Conservation (phyloP, 495 filamentous ascomycete genomes). For the Lasiosphaeris hirsuta region DNA sequence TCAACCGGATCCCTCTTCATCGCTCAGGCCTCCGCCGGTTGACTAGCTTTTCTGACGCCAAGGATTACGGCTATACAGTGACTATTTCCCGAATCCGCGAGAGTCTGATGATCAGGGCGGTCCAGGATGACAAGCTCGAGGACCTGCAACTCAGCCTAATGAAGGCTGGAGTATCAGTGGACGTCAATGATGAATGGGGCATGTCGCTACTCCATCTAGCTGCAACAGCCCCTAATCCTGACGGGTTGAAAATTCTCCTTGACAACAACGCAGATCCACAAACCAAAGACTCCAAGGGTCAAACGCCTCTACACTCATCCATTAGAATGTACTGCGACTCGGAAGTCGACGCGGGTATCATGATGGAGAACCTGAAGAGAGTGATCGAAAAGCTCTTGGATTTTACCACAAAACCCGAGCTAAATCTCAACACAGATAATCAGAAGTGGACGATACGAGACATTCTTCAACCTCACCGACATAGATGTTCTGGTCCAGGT, state of each 20-base stretch:
- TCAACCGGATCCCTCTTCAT: no score
- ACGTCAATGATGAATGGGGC: not conserved
- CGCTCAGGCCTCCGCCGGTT: not conserved
- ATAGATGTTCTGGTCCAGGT: not conserved
- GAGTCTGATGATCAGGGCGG: not conserved
- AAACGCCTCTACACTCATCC: slow-evolving; percentile 4
- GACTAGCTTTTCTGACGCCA: not conserved
- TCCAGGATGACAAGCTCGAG: not conserved
- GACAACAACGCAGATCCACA: not conserved
- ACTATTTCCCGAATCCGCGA: not conserved
- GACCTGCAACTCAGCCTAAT: not conserved
- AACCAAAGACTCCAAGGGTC: not conserved
- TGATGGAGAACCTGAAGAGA: not conserved
- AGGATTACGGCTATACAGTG: not conserved
- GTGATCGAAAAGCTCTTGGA: not conserved
- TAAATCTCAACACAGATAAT: not conserved
- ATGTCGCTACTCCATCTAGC: not conserved
- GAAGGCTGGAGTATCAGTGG: not conserved
- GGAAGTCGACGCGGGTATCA: not conserved
- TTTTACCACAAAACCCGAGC: slow-evolving; percentile 3
- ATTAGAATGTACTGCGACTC: not conserved
- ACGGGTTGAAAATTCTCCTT: not conserved
- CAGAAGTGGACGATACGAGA: not conserved
- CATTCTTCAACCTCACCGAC: not conserved
- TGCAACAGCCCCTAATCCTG: not conserved